Conservation (phyloP, 1,284 basidiomycete species). For the Austroboletus novae-zelandiae region DNA sequence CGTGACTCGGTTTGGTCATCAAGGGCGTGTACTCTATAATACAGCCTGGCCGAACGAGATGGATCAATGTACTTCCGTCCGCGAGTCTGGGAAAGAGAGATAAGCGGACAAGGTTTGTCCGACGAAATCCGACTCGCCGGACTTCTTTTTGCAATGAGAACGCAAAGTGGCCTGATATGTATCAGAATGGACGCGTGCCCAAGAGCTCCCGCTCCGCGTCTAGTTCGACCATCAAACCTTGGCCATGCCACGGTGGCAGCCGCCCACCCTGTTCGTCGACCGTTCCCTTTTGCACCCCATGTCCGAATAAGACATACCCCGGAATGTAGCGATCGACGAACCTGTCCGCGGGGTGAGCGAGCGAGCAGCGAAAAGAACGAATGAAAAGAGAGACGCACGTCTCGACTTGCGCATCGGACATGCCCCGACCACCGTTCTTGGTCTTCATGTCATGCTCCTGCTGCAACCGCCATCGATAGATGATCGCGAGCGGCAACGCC, state of each 20-base stretch:
- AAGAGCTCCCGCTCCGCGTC: slow-evolving; percentile 23
- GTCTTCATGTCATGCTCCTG: slow-evolving; percentile 89
- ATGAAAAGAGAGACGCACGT: slow-evolving; percentile 42
- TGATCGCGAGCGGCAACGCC: slow-evolving; percentile 49
- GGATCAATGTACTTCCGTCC: neutral
- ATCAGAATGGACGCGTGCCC: slow-evolving; percentile 19
- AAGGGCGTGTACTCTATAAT: neutral
- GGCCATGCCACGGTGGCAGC: slow-evolving; percentile 25
- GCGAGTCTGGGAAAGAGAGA: neutral
- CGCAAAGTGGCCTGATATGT: neutral
- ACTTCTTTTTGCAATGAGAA: neutral
- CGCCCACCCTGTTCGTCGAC: slow-evolving; percentile 24
- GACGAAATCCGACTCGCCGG: neutral
- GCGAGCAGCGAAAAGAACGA: neutral
- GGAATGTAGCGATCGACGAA: slow-evolving; percentile 84
- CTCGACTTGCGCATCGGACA: slow-evolving; percentile 80
- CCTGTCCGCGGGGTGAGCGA: slow-evolving; percentile 35
- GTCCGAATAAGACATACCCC: slow-evolving; percentile 69
- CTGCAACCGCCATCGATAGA: slow-evolving; percentile 80
- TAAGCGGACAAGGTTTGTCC: slow-evolving; percentile 5
- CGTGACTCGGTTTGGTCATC: neutral
- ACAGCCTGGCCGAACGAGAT: neutral
- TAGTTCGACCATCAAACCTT: slow-evolving; percentile 26
- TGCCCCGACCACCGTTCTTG: slow-evolving; percentile 77
- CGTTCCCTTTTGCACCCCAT: slow-evolving; percentile 30